Percentiles rank a stretch among this genome's conserved stretches.
Evolutionary conservation across 257 asterid genomes (phyloP).

Genomic region (Phtheirospermum japonicum): DNA sequence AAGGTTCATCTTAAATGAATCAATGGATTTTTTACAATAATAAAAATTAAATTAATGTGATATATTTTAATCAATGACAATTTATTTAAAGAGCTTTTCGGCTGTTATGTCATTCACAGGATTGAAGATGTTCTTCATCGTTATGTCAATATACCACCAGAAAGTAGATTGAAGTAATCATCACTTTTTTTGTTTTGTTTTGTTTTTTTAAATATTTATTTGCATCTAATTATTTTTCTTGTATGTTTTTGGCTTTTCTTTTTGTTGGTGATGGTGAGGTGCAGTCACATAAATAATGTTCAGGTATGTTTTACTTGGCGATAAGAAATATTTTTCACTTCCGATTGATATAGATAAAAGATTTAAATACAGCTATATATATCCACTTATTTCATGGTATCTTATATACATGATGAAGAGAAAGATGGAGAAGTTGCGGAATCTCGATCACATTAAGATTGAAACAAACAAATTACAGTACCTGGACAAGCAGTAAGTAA

Average conservation of each 20-base stretch:
- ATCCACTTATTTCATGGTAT: not conserved
- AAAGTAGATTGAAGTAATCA: constrained; percentile 40
- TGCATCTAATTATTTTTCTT: not conserved
- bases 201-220: not conserved
- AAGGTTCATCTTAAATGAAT: no score
- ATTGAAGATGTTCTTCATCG: constrained; percentile 47
- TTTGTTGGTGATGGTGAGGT: constrained; percentile 3
- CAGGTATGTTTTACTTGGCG: constrained; percentile 62
- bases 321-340: no score
- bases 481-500: constrained; percentile 48
- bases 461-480: constrained; percentile 41
- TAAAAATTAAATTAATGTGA: no score
- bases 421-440: constrained; percentile 45
- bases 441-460: constrained; percentile 35
- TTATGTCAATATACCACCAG: constrained; percentile 43
- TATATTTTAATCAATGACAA: no score
- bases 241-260: no score
- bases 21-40: no score
- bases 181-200: not conserved
- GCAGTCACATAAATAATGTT: constrained; percentile 44
- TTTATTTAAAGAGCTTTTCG: no score
- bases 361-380: no score
- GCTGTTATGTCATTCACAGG: no score
- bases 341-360: no score
- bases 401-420: constrained; percentile 32